Conservation (phyloP, 371 early-diverging fungal genomes). For the Syncephalastrum contaminatum region DNA sequence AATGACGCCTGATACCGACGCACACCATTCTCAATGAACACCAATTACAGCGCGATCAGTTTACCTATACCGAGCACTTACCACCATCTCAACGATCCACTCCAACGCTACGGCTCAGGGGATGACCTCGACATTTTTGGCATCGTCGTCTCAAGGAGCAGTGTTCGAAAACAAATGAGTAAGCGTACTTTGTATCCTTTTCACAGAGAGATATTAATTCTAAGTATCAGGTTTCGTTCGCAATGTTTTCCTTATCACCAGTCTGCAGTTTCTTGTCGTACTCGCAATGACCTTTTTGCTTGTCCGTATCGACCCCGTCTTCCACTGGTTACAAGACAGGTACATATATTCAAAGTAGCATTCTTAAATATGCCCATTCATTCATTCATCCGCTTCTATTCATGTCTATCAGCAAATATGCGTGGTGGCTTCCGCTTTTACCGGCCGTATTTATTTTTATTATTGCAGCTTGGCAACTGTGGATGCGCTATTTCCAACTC, state of each 20-base stretch:
- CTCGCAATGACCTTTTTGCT: slow-evolving; percentile 10
- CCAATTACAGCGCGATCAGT: slow-evolving; percentile 8
- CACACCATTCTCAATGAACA: slow-evolving; percentile 10
- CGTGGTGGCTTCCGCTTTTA: slow-evolving; percentile 36
- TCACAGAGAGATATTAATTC: not conserved
- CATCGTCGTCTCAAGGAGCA: slow-evolving; percentile 28
- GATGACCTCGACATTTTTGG: slow-evolving; percentile 43
- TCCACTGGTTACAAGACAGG: slow-evolving; percentile 32
- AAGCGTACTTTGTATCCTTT: slow-evolving; percentile 7
- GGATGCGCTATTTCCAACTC: slow-evolving; percentile 42
- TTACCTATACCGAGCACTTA: slow-evolving; percentile 14
- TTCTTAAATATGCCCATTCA: too few relatives aligned
- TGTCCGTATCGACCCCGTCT: slow-evolving; percentile 17
- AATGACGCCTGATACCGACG: too few relatives aligned
- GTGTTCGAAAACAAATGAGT: slow-evolving; percentile 39
- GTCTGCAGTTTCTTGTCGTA: slow-evolving; percentile 12
- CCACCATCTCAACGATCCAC: slow-evolving; percentile 9
- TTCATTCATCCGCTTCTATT: not conserved
- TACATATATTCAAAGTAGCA: slow-evolving; percentile 2
- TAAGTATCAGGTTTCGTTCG: slow-evolving; percentile 16
- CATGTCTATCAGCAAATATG: slow-evolving; percentile 21
- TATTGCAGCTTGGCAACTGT: slow-evolving; percentile 31
- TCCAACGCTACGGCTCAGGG: slow-evolving; percentile 33
- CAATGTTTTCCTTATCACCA: slow-evolving; percentile 17
- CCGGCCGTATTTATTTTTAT: slow-evolving; percentile 16